A percentile compares a stretch with the other conserved stretches of the same genome.
These are phyloP conservation scores for Rhizopogon rudus DNA, from an alignment of 768 basidiomycete species.

Conservation along the genomic window DNA sequence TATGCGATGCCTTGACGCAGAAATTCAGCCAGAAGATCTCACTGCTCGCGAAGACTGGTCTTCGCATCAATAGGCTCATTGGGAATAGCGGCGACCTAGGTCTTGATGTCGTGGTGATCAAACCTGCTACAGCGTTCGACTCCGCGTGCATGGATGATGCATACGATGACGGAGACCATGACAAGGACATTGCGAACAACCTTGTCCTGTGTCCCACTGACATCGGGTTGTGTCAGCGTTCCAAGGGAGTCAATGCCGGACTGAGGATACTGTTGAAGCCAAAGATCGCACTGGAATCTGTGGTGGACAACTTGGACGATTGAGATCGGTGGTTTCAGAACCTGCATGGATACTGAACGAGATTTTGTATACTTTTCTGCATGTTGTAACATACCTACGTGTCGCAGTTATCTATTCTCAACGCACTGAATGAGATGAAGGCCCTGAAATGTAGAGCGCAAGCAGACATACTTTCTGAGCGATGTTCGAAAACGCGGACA, in stretches of 20 bases:
- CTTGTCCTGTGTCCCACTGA: slow-evolving; percentile 33
- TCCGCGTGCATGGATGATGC: slow-evolving; percentile 24
- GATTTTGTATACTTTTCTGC: background rate
- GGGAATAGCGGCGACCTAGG: slow-evolving; percentile 27
- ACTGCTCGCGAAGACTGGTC: slow-evolving; percentile 39
- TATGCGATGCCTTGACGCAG: slow-evolving; percentile 34
- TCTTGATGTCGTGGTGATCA: slow-evolving; percentile 23
- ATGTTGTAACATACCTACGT: background rate
- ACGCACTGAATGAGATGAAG: background rate
- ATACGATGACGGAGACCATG: slow-evolving; percentile 22
- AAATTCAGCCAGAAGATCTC: slow-evolving; percentile 41
- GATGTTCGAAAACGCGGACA: background rate
- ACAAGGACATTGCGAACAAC: slow-evolving; percentile 6
- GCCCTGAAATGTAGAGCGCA: background rate
- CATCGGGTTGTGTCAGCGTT: slow-evolving; percentile 29
- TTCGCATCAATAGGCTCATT: slow-evolving; percentile 39
- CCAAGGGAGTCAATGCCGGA: slow-evolving; percentile 17
- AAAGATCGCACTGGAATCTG: slow-evolving; percentile 34
- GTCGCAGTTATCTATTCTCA: background rate
- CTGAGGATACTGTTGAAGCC: slow-evolving; percentile 31
- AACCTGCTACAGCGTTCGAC: slow-evolving; percentile 22
- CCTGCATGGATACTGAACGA: background rate
- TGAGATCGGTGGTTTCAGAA: slow-evolving; percentile 5
- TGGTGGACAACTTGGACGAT: slow-evolving; percentile 29
- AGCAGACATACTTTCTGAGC: background rate